These are phyloP conservation scores for Talaromyces sp. DNA, from an alignment of 2,329 filamentous ascomycete genomes.

Conservation along the genomic window DNA sequence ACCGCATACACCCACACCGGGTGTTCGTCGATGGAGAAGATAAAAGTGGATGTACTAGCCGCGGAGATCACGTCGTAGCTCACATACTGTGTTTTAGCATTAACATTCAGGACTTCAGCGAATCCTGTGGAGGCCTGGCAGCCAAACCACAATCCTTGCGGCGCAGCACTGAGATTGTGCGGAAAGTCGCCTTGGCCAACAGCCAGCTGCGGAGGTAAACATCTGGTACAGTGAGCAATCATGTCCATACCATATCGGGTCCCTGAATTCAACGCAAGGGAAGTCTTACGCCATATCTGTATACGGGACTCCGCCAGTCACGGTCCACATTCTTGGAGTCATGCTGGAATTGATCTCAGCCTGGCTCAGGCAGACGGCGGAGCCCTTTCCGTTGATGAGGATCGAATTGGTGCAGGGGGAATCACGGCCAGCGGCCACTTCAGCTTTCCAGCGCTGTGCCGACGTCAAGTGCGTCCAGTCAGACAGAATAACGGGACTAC, in stretches of 20 bases:
- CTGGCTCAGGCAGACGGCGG: conserved; percentile 20
- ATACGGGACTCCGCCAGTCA: conserved; percentile 13
- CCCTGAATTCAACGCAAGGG: neutral
- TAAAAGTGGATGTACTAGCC: conserved; percentile 23
- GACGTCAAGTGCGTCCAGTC: conserved; percentile 56
- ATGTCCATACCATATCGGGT: neutral
- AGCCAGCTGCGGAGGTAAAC: neutral
- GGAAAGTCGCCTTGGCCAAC: neutral
- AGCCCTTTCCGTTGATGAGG: conserved; percentile 55
- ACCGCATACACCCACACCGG: conserved; percentile 40
- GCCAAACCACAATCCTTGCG: neutral
- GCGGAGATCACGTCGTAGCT: conserved; percentile 36
- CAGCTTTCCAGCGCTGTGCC: conserved; percentile 32
- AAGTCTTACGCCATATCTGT: conserved; percentile 3
- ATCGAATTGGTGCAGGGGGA: conserved; percentile 57
- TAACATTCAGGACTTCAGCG: conserved; percentile 26
- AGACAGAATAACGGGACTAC: conserved; percentile 48
- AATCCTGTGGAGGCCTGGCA: conserved; percentile 17
- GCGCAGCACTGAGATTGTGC: conserved; percentile 3
- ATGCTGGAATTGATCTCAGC: conserved; percentile 29
- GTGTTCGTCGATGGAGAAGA: conserved; percentile 41
- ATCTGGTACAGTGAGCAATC: neutral
- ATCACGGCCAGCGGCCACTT: conserved; percentile 29
- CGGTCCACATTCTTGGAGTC: conserved; percentile 13
- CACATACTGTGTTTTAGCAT: conserved; percentile 26